Evolutionary conservation across 169 alveolate species (phyloP).

Genomic region (Eimeria tenella): DNA sequence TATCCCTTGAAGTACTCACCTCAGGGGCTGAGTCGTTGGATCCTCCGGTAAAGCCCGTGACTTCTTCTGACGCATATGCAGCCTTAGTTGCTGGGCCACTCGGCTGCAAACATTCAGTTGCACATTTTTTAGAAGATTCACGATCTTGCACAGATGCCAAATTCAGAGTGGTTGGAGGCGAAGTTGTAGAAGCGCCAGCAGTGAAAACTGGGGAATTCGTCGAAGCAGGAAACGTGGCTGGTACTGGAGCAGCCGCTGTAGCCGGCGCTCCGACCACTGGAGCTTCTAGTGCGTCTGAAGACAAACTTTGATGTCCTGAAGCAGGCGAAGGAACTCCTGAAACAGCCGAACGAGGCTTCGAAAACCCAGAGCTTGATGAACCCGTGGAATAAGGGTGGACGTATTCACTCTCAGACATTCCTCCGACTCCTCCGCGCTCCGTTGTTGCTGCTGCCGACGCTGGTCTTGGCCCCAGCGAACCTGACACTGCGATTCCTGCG

Average conservation of each 20-base stretch:
- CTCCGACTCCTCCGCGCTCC: not conserved
- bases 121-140: not conserved
- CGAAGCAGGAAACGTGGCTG: not conserved
- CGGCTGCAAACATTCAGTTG: not conserved
- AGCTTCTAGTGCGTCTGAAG: not conserved
- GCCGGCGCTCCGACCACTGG: not conserved
- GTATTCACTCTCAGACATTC: not conserved
- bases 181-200: not conserved
- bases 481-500: too few species aligned
- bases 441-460: slow-evolving; percentile 19
- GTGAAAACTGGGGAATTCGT: not conserved
- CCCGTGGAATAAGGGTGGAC: not conserved
- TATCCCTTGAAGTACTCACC: not conserved
- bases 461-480: not conserved
- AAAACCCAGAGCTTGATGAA: not conserved
- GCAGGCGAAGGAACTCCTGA: not conserved
- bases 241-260: not conserved
- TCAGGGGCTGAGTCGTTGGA: not conserved
- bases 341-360: not conserved
- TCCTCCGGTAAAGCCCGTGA: not conserved
- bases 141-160: not conserved
- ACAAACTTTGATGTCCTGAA: not conserved
- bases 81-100: not conserved
- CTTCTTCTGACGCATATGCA: not conserved
- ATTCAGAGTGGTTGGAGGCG: not conserved